These are phyloP conservation scores for Leccinum fibrillosum DNA, from an alignment of 768 basidiomycete species.

Conservation along the genomic window DNA sequence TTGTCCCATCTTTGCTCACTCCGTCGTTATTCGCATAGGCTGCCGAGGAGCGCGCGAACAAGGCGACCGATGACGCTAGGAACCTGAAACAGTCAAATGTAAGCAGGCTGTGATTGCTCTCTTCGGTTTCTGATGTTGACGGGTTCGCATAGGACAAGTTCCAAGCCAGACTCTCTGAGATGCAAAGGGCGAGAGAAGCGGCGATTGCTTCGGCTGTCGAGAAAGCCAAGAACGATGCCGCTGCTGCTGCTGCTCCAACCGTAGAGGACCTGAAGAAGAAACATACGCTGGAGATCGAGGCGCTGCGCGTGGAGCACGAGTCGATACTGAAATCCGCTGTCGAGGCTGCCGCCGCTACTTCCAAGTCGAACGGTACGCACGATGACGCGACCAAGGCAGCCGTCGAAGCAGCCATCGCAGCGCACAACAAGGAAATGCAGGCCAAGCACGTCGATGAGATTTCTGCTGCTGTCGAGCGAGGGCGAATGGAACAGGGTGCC, in stretches of 20 bases:
- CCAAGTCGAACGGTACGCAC: constrained; percentile 33
- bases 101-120: background rate
- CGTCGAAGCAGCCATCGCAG: constrained; percentile 46
- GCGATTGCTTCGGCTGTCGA: constrained; percentile 57
- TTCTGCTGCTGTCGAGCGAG: constrained; percentile 62
- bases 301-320: constrained; percentile 54
- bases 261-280: constrained; percentile 43
- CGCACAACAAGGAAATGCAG: constrained; percentile 46
- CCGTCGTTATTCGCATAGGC: constrained; percentile 24
- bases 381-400: constrained; percentile 42
- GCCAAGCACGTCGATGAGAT: constrained; percentile 54
- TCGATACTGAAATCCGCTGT: constrained; percentile 51
- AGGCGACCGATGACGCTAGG: constrained; percentile 42
- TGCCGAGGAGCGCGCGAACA: constrained; percentile 42
- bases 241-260: constrained; percentile 14
- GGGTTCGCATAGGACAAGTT: constrained; percentile 44
- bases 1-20: background rate
- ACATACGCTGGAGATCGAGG: constrained; percentile 59
- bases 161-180: constrained; percentile 48
- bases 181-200: constrained; percentile 50
- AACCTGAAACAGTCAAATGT: constrained; percentile 36
- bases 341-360: constrained; percentile 40
- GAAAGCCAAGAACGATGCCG: constrained; percentile 46
- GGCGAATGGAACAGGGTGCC: constrained; percentile 57
- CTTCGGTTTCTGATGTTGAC: constrained; percentile 3